Evolutionary conservation across 208 protist species (phyloP).

Genomic region (Wallacemonas sp.): DNA sequence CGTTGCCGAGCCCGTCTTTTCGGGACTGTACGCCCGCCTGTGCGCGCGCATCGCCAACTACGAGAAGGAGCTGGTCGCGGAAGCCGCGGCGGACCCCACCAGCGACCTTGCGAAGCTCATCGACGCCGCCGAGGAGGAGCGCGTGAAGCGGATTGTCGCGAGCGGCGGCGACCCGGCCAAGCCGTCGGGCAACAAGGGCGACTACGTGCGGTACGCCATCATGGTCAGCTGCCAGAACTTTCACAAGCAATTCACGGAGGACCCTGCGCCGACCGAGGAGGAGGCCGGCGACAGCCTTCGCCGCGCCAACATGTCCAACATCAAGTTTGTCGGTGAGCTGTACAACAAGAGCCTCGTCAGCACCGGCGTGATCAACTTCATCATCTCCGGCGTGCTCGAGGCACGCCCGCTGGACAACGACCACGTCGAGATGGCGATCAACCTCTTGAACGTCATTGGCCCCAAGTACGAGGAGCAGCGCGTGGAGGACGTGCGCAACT

Average conservation of each 20-base stretch:
- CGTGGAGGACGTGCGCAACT: slow-evolving; percentile 21
- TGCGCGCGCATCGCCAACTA: slow-evolving; percentile 75
- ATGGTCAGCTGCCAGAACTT: slow-evolving; percentile 60
- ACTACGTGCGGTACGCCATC: slow-evolving; percentile 49
- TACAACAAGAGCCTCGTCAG: slow-evolving; percentile 75
- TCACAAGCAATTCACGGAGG: slow-evolving; percentile 47
- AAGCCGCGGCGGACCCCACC: slow-evolving; percentile 36
- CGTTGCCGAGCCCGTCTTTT: slow-evolving; percentile 88
- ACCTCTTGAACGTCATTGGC: slow-evolving; percentile 81
- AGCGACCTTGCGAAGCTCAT: slow-evolving; percentile 40
- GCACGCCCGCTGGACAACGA: slow-evolving; percentile 43
- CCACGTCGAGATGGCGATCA: slow-evolving; percentile 82
- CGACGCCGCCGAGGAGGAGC: slow-evolving; percentile 22
- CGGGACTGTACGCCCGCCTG: slow-evolving; percentile 79
- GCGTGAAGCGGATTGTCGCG: slow-evolving; percentile 20
- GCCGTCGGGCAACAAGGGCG: slow-evolving; percentile 22
- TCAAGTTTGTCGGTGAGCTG: slow-evolving; percentile 91
- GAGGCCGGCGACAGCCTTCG: slow-evolving; percentile 71
- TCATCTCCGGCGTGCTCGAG: slow-evolving; percentile 24
- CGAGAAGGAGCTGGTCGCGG: slow-evolving; percentile 62
- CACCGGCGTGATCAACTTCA: slow-evolving; percentile 62
- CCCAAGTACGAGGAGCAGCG: slow-evolving; percentile 73
- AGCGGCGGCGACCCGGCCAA: slow-evolving; percentile 26
- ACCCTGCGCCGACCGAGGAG: slow-evolving; percentile 39
- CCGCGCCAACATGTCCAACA: slow-evolving; percentile 88